Conservation (phyloP, 2,329 filamentous ascomycete species). For the Capronia americana region DNA sequence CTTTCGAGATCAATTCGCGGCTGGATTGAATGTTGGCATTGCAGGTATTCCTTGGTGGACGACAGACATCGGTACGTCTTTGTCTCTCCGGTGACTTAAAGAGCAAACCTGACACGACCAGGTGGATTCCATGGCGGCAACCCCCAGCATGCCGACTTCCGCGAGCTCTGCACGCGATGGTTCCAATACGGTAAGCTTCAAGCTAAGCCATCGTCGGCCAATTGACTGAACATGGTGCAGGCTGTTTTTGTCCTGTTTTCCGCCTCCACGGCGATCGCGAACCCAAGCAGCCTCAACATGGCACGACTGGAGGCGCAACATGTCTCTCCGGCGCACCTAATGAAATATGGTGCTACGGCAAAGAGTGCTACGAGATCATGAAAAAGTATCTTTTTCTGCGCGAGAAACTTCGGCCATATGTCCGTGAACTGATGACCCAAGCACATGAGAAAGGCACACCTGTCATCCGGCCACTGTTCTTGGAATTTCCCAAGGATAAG, state of each 20-base stretch:
- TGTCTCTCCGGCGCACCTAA: conserved; percentile 60
- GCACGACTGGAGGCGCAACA: conserved; percentile 46
- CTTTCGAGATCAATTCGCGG: conserved; percentile 65
- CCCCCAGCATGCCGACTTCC: conserved; percentile 61
- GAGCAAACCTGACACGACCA: conserved; percentile 10
- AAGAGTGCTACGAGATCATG: conserved; percentile 65
- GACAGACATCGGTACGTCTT: conserved; percentile 63
- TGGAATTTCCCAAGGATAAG: conserved; percentile 65
- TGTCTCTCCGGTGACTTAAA: conserved; percentile 52
- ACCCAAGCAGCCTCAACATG: conserved; percentile 58
- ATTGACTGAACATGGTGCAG: conserved; percentile 70
- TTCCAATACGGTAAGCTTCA: conserved; percentile 68
- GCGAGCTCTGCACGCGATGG: conserved; percentile 70
- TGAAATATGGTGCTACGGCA: conserved; percentile 72
- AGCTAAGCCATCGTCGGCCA: conserved; percentile 54
- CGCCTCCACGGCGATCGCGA: conserved; percentile 70
- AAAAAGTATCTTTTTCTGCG: conserved; percentile 64
- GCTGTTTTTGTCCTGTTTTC: conserved; percentile 68
- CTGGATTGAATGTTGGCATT: conserved; percentile 70
- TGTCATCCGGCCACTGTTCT: conserved; percentile 68
- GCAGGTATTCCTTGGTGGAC: conserved; percentile 72
- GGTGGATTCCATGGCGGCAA: conserved; percentile 71
- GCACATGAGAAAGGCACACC: conserved; percentile 67
- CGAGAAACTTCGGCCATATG: conserved; percentile 65
- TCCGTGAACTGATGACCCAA: conserved; percentile 62